Conservation (phyloP, 1,284 basidiomycete genomes). For the Ustilago curta region DNA sequence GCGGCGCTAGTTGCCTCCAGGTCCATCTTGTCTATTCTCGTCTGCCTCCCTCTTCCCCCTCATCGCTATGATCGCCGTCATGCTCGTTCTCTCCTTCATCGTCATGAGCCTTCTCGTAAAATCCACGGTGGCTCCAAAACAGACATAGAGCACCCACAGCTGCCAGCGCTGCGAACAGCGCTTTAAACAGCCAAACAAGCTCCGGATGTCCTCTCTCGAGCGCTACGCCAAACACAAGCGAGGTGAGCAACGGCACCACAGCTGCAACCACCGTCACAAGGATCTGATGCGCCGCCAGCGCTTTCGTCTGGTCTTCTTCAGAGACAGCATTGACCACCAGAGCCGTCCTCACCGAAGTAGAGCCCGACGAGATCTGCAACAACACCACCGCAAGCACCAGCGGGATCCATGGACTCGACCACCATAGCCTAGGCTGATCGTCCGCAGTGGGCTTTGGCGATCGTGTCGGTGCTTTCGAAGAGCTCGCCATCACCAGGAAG, state of each 20-base stretch:
- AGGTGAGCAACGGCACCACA: constrained; percentile 54
- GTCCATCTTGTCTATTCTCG: constrained; percentile 3
- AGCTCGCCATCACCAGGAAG: constrained; percentile 47
- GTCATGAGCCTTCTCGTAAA: constrained; percentile 49
- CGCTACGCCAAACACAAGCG: constrained; percentile 54
- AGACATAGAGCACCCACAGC: constrained; percentile 38
- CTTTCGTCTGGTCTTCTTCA: constrained; percentile 54
- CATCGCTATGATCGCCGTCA: constrained; percentile 5
- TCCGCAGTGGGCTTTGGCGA: constrained; percentile 7
- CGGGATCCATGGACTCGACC: constrained; percentile 50
- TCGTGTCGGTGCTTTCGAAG: constrained; percentile 26
- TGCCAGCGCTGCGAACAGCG: constrained; percentile 36
- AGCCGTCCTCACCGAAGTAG: constrained; percentile 56
- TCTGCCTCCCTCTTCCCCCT: constrained; percentile 3
- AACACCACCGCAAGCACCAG: constrained; percentile 50
- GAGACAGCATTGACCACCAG: constrained; percentile 58
- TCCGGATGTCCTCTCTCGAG: constrained; percentile 51
- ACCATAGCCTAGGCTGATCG: constrained; percentile 15
- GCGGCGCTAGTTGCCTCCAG: neutral
- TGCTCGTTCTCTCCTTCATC: constrained; percentile 26
- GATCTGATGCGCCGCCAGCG: constrained; percentile 60
- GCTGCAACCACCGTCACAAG: constrained; percentile 56
- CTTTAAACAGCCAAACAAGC: constrained; percentile 60
- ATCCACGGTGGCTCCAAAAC: constrained; percentile 50
- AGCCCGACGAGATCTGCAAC: constrained; percentile 54